Evolutionary conservation across 805 yeast species (phyloP).

Genomic region (Wickerhamomyces xylosicus): DNA sequence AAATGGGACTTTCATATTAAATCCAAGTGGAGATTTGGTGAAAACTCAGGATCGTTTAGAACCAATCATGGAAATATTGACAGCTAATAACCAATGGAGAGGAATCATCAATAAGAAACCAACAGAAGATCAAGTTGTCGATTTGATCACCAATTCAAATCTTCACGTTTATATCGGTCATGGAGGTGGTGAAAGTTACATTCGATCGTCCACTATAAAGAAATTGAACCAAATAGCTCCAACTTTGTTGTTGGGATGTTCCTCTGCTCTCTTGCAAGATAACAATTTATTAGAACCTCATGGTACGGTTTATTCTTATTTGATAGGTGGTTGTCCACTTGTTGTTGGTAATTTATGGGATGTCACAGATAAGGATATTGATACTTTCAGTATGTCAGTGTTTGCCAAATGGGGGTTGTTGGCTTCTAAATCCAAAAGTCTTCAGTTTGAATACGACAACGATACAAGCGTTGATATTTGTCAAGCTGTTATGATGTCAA

Average conservation of each 20-base stretch:
- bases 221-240: slow-evolving; percentile 39
- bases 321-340: slow-evolving; percentile 76
- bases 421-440: too few species aligned
- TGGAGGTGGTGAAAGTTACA: slow-evolving; percentile 89
- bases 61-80: slow-evolving; percentile 26
- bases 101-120: slow-evolving; percentile 52
- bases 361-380: slow-evolving; percentile 93
- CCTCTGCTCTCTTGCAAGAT: slow-evolving; percentile 60
- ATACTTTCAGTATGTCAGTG: slow-evolving; percentile 54
- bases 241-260: slow-evolving; percentile 74
- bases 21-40: slow-evolving; percentile 72
- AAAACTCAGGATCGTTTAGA: slow-evolving; percentile 55
- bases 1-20: slow-evolving; percentile 54
- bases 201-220: slow-evolving; percentile 45
- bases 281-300: slow-evolving; percentile 57
- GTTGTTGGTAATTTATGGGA: slow-evolving; percentile 89
- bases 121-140: slow-evolving; percentile 37
- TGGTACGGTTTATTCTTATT: slow-evolving; percentile 70
- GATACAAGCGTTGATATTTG: slow-evolving; percentile 26
- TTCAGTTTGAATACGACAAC: slow-evolving; percentile 5
- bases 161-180: slow-evolving; percentile 82
- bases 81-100: slow-evolving; percentile 30
- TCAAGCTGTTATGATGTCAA: slow-evolving; percentile 48
- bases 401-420: slow-evolving; percentile 61
- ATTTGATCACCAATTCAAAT: slow-evolving; percentile 30